These are phyloP conservation scores for Phaseolus lunatus DNA, from an alignment of 306 rosid species.

Conservation along the genomic window DNA sequence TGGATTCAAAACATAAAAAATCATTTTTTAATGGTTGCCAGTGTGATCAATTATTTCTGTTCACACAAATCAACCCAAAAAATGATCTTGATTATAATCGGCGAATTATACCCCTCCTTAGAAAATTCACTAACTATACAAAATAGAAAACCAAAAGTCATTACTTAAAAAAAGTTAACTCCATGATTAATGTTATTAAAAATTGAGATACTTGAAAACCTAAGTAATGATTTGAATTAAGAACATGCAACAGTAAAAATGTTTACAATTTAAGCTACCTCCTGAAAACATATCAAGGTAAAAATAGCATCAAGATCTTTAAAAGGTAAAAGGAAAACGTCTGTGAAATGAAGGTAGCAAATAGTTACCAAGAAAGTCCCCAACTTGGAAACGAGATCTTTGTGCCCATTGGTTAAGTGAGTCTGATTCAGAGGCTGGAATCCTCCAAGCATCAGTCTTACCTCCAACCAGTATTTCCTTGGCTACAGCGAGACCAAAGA, in stretches of 20 bases:
- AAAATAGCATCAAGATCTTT: neutral
- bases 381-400: constrained; percentile 62
- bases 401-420: constrained; percentile 82
- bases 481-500: constrained; percentile 57
- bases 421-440: constrained; percentile 69
- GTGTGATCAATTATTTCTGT: too few species aligned
- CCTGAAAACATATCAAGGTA: neutral
- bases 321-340: neutral
- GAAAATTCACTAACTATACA: too few species aligned
- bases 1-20: too few species aligned
- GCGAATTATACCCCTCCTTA: too few species aligned
- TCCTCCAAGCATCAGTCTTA: constrained; percentile 64
- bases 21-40: too few species aligned
- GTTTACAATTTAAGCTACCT: neutral
- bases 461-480: constrained; percentile 74
- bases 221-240: neutral
- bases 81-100: too few species aligned
- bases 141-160: too few species aligned
- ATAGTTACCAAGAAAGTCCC: constrained; percentile 67
- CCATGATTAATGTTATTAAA: too few species aligned
- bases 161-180: too few species aligned
- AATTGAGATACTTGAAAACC: too few species aligned
- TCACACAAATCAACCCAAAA: too few species aligned
- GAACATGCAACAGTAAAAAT: neutral
- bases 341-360: neutral